Base-by-base conservation (phyloP, 371 early-diverging fungal genomes). In the Actinomortierella ambigua region DNA sequence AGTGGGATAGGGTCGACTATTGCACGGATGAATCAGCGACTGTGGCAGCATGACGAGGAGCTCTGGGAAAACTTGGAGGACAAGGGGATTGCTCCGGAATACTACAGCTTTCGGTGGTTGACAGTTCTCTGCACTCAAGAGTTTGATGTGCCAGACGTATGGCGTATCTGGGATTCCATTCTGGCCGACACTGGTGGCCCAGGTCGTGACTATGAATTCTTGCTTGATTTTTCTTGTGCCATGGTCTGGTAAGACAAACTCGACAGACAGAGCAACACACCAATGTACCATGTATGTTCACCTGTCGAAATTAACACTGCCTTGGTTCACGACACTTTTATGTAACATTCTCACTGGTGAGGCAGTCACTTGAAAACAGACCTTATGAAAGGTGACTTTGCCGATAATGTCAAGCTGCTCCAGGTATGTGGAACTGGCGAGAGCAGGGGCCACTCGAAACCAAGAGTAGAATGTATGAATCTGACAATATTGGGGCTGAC, bases 101-200 rank as follows among this genome's bases (percentile, higher is more conserved):
- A 89, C 61, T 95, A 90, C 77, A 86, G 90, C 14, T 90, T 95
- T 68, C 85, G 94, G 0, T 95, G 95, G 95, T 77, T 93, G 53
- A 89, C 93, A 2, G 93, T 93, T 3, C 68, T 93, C 41, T 89
- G 90, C 43, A 85, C 93, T 1, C 93, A 92, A 67, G 95, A 94
- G 78, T 94, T 90, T 79, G 79, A 84, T 48, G 70, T 95, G 17
- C 93, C 94, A 0, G 92, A 92, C 69, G 88, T 93, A 0, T 87
- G 94, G 57, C 79, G 91, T 15, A 69, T 95, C 42, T 95, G 95
- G 95, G 95, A 95, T 71, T 85, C 92, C 29, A 63, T 93, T 15
- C 77, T 94, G 48, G 87, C 93, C 0, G 90, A 94, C 59, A 58
- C 77, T 54, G 65, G 79, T 44, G 55, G 63, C 22, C 3, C 60